Evolutionary conservation across 164 flowering plant species (phyloP).

Genomic region (Nymphaea thermarum): DNA sequence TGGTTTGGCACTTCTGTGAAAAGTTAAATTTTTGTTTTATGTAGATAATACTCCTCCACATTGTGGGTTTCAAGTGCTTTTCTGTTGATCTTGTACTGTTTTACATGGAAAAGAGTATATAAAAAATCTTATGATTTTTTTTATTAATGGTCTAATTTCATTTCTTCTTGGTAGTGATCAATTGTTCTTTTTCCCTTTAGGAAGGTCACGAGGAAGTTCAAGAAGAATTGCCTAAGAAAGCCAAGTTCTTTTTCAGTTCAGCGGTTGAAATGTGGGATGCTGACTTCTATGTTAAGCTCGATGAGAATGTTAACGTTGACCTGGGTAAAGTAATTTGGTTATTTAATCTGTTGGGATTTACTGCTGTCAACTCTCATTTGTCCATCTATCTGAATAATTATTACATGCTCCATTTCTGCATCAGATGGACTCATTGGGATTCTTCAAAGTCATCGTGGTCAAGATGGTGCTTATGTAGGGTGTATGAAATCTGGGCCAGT

Average conservation of each 20-base stretch:
- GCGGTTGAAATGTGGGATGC: conserved; percentile 98
- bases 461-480: conserved; percentile 75
- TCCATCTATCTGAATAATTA: not conserved
- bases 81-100: too few species aligned
- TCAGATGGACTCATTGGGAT: conserved; percentile 72
- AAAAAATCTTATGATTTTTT: too few species aligned
- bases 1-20: too few species aligned
- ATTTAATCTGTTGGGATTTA: not conserved
- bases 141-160: not conserved
- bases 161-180: not conserved
- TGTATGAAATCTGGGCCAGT: conserved; percentile 99
- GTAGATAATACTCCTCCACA: too few species aligned
- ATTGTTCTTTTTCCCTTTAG: conserved; percentile 16
- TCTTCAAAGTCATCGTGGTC: conserved; percentile 76
- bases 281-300: conserved; percentile 92
- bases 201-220: conserved; percentile 96
- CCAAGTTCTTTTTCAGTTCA: conserved; percentile 76
- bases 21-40: too few species aligned
- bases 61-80: too few species aligned
- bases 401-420: conserved; percentile 1
- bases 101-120: too few species aligned
- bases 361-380: not conserved
- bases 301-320: conserved; percentile 65
- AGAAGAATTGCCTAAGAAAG: conserved; percentile 94
- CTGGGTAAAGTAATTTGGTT: conserved; percentile 41